phyloP scores from a whole-genome alignment of 1,284 basidiomycete genomes.

The Heliocybe sulcata region DNA sequence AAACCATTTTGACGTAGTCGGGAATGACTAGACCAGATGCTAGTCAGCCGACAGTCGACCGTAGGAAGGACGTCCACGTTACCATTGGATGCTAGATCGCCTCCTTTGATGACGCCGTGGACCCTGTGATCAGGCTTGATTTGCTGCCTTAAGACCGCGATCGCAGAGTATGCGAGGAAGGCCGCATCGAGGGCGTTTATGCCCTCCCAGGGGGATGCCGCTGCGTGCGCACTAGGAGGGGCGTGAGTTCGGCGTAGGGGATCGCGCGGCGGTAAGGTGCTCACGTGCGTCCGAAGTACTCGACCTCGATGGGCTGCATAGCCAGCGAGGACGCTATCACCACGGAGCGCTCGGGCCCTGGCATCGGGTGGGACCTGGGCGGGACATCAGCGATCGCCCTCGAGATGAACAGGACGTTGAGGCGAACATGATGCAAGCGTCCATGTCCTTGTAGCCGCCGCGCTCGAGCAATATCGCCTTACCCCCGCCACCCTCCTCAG shows the following conservation, averaged over 20 bases:
- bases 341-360: conserved; percentile 39
- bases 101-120: conserved; percentile 59
- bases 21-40: conserved; percentile 55
- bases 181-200: conserved; percentile 83
- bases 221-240: conserved; percentile 59
- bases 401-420: conserved; percentile 2
- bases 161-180: conserved; percentile 68
- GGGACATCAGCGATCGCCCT: conserved; percentile 4
- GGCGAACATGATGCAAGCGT: conserved; percentile 67
- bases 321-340: conserved; percentile 50
- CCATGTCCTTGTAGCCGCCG: conserved; percentile 73
- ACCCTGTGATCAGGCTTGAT: conserved; percentile 50
- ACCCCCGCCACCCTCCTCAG: conserved; percentile 77
- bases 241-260: conserved; percentile 20
- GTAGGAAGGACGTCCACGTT: conserved; percentile 11
- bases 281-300: conserved; percentile 64
- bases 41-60: not conserved
- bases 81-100: conserved; percentile 62
- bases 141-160: conserved; percentile 69
- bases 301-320: conserved; percentile 49
- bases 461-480: conserved; percentile 68
- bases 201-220: conserved; percentile 75
- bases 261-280: conserved; percentile 9
- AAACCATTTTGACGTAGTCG: conserved; percentile 67
- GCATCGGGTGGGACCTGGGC: conserved; percentile 57